Conservation (phyloP, 345 rosid genomes). For the Anacardium occidentale region DNA sequence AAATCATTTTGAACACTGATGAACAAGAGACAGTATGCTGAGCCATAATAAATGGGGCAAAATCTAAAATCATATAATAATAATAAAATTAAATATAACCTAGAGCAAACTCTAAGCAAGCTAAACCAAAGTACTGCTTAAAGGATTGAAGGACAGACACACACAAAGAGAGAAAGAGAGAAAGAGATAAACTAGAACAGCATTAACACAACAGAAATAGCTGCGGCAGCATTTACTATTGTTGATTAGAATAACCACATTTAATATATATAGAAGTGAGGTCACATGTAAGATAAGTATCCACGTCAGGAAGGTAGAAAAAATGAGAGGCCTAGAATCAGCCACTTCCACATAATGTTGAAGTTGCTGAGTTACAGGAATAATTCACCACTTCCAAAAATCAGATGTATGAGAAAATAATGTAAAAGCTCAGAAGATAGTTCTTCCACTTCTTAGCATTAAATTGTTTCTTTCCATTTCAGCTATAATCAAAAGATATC, state of each 20-base stretch:
- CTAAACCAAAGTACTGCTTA: neutral
- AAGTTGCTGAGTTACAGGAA: neutral
- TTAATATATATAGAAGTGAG: neutral
- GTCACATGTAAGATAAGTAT: neutral
- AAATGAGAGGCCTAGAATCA: neutral
- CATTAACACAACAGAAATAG: neutral
- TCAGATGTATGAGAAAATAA: neutral
- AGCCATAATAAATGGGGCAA: neutral
- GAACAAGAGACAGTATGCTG: constrained; percentile 8
- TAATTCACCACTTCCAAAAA: neutral
- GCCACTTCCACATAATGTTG: no score
- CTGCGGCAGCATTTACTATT: neutral
- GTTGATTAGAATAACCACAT: neutral
- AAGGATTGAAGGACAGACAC: neutral
- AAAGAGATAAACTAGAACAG: neutral
- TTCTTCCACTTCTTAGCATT: neutral
- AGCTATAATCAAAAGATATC: neutral
- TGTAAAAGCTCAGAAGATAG: neutral
- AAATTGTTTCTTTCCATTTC: neutral
- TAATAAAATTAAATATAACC: neutral
- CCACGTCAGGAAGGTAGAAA: neutral
- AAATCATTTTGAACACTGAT: constrained; percentile 6
- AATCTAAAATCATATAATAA: neutral
- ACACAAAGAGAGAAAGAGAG: no score
- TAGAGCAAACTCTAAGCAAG: neutral